Evolutionary conservation across 768 basidiomycete genomes (phyloP), one percentile per base, ranked within the genome.

Genomic region (Lentinus brumalis): DNA sequence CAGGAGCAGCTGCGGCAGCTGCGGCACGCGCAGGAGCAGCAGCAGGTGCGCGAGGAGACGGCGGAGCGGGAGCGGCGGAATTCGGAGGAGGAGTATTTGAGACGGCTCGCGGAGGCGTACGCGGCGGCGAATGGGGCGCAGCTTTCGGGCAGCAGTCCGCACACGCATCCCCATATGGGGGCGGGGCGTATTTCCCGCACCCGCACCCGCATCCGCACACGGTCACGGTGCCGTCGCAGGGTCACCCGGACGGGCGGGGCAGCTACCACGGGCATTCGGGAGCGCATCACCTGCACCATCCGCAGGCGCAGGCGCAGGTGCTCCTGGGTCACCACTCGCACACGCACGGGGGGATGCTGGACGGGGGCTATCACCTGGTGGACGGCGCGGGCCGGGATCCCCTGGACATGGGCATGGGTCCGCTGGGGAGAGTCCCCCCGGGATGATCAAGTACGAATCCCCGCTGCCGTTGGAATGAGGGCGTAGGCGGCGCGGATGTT

Each of bases 11-110:
- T 56, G 18, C 58, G 47, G 32, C 53, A 52, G 67, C 79, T 56
- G 18, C 57, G 53, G 62, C 79, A 77, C 75, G 75, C 75, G 41
- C 71, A 74, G 59, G 79, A 79, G 53, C 78, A 79, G 60, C 56
- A 75, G 38, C 74, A 75, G 41, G 78, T 78, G 67, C 40, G 75
- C 26, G 75, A 68, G 16, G 72, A 69, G 67, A 72, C 64, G 71
- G 72, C 71, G 11, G 72, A 72, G 57, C 74, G 70, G 61, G 70
- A 68, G 63, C 76, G 59, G 45, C 66, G 64, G 63, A 51, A 59
- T 39, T 73, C 73, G 67, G 67, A 69, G 73, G 74, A 62, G 59
- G 77, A 73, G 46, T 76, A 76, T 69, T 74, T 77, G 69, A 74
- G 73, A 52, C 76, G 73, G 44, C 71, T 74, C 70, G 72, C 67